Conservation (phyloP, 805 yeast genomes). For the Aciculoconidium aculeatum region DNA sequence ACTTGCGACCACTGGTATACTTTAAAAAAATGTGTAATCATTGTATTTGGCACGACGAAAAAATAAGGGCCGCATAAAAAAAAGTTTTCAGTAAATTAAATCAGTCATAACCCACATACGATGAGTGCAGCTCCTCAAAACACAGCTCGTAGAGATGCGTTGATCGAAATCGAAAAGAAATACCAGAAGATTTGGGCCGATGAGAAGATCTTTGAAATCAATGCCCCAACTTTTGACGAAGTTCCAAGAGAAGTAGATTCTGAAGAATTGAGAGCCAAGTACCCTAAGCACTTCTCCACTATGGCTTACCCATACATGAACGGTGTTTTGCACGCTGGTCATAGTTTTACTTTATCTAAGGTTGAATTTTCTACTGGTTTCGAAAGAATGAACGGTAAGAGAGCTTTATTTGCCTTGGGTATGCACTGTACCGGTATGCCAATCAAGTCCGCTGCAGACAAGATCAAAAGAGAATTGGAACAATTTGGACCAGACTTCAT, state of each 20-base stretch:
- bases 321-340: slow-evolving; percentile 98
- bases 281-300: slow-evolving; percentile 85
- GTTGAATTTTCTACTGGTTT: slow-evolving; percentile 89
- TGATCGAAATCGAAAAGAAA: slow-evolving; percentile 81
- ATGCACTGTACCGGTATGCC: slow-evolving; percentile 99
- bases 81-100: too few species aligned
- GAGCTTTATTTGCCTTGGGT: slow-evolving; percentile 91
- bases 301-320: slow-evolving; percentile 99
- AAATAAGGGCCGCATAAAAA: too few species aligned
- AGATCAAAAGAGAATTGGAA: slow-evolving; percentile 88
- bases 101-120: slow-evolving; percentile 6
- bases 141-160: slow-evolving; percentile 92
- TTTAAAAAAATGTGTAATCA: too few species aligned
- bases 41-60: too few species aligned
- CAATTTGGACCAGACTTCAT: slow-evolving; percentile 78
- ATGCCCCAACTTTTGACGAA: slow-evolving; percentile 79
- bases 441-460: slow-evolving; percentile 91
- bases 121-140: slow-evolving; percentile 45
- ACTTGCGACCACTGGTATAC: too few species aligned
- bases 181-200: slow-evolving; percentile 86
- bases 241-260: slow-evolving; percentile 31
- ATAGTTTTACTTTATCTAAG: slow-evolving; percentile 89
- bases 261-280: slow-evolving; percentile 68
- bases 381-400: slow-evolving; percentile 90
- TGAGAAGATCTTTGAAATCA: slow-evolving; percentile 76